Conservation (phyloP, 768 basidiomycete genomes). For the Obba rivulosa region DNA sequence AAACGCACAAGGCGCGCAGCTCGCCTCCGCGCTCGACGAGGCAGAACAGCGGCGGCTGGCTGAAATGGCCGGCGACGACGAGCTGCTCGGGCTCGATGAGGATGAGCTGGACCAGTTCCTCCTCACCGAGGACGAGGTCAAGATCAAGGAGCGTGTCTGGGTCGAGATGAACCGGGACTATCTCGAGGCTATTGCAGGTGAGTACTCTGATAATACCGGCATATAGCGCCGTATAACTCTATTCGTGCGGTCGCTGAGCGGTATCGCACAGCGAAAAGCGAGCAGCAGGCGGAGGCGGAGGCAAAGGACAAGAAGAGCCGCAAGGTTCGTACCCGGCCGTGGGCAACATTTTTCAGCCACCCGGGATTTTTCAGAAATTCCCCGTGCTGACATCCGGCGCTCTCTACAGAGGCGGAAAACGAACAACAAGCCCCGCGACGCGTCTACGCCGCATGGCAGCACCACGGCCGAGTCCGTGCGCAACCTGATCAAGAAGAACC, state of each 20-base stretch:
- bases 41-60: conserved; percentile 59
- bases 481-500: conserved; percentile 77
- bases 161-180: conserved; percentile 92
- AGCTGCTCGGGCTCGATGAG: conserved; percentile 79
- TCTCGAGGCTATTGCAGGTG: conserved; percentile 81
- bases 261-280: conserved; percentile 59
- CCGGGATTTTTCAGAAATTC: conserved; percentile 1
- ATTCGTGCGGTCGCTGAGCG: conserved; percentile 36
- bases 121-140: conserved; percentile 74
- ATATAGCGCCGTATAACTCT: not conserved
- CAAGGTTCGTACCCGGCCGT: conserved; percentile 64
- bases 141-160: conserved; percentile 88
- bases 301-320: conserved; percentile 48
- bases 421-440: conserved; percentile 62
- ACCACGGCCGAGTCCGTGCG: conserved; percentile 76
- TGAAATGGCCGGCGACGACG: conserved; percentile 40
- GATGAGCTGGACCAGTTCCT: conserved; percentile 82
- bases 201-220: conserved; percentile 21
- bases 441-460: conserved; percentile 60
- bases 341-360: conserved; percentile 24
- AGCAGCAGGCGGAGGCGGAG: conserved; percentile 35
- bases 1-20: conserved; percentile 52
- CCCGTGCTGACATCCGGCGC: conserved; percentile 5
- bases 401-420: conserved; percentile 61
- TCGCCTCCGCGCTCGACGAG: conserved; percentile 60